Conservation (phyloP, 2,329 filamentous ascomycete species). For the Aureobasidium sp. region DNA sequence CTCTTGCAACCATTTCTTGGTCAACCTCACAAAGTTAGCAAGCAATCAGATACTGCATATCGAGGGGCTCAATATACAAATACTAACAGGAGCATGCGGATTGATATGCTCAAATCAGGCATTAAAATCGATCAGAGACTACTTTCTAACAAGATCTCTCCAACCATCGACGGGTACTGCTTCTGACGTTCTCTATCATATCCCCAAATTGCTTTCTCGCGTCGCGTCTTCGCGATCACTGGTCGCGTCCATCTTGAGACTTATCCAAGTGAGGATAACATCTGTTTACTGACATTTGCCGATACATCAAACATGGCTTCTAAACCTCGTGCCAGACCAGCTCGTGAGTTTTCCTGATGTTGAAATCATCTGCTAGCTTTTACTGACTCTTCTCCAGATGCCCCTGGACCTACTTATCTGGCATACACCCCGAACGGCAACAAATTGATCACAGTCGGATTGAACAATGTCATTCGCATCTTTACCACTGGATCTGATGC, state of each 20-base stretch:
- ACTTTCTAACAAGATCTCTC: background rate
- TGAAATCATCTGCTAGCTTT: background rate
- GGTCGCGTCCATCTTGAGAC: background rate
- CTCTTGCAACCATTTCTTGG: background rate
- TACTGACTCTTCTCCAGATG: conserved; percentile 45
- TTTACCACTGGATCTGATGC: conserved; percentile 88
- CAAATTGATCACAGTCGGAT: conserved; percentile 81
- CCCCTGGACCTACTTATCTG: conserved; percentile 76
- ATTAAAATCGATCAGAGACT: no score
- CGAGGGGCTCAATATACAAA: no score
- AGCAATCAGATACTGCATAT: background rate
- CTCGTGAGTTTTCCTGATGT: conserved; percentile 33
- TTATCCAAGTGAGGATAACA: background rate
- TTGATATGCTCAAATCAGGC: no score
- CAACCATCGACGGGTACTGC: background rate
- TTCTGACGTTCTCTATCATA: background rate
- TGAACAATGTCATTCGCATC: conserved; percentile 86
- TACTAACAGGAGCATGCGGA: no score
- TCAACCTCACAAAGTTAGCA: background rate
- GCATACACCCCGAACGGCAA: conserved; percentile 84
- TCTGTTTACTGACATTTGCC: background rate
- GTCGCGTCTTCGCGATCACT: background rate
- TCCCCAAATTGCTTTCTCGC: background rate
- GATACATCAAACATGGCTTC: conserved; percentile 21
- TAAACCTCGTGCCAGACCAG: conserved; percentile 54